Base-by-base conservation (phyloP, 2,329 filamentous ascomycete species). In the Cryphonectria radicalis region DNA sequence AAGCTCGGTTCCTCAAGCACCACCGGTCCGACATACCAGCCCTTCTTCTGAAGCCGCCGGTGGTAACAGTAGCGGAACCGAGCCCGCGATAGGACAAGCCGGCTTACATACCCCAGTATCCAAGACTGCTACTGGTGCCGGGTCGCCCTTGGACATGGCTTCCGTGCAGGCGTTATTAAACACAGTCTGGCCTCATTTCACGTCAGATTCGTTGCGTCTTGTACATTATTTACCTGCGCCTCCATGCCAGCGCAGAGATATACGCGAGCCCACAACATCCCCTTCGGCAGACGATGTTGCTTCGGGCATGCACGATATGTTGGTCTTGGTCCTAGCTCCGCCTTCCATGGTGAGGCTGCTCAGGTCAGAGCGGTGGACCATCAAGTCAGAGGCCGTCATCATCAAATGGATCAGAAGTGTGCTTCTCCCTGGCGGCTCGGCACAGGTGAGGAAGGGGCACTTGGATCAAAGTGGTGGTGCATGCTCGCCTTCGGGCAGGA, bases 251-350 rank as follows among this genome's bases (percentile, higher is more conserved):
- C 81, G 84, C 70, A 80, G 82, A 68, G 32, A 32, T 32, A 77
- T 81, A 66, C 87, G 84, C 76, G 79, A 80, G 73, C 79, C 86
- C 68, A 79, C 77, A 46, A 77, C 84, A 60, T 82, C 81, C 35
- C 43, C 25, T 1, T 11, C 19, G 7, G 2, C 37, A 19, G 37
- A 63, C 37, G 22, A 37, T 59, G 59, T 35, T 19, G 59, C 43
- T 19, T n/a, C 13, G n/a, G 37, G 35, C 35, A 46, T 37, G 64
- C 81, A 80, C 10, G 80, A 80, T 22, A 77, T 75, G 13, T 75
- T 87, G 35, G 72, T 83, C 40, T 79, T 88, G 57, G 80, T 82
- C 50, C 75, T 86, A 4, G 77, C 84, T n/a, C 84, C 84, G 8
- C 77, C 80, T 50, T 74, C 80, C n/a, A 79, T 82, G 71, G 77